Base-by-base conservation (phyloP, 2,329 filamentous ascomycete species). In the Penicillium sp. region DNA sequence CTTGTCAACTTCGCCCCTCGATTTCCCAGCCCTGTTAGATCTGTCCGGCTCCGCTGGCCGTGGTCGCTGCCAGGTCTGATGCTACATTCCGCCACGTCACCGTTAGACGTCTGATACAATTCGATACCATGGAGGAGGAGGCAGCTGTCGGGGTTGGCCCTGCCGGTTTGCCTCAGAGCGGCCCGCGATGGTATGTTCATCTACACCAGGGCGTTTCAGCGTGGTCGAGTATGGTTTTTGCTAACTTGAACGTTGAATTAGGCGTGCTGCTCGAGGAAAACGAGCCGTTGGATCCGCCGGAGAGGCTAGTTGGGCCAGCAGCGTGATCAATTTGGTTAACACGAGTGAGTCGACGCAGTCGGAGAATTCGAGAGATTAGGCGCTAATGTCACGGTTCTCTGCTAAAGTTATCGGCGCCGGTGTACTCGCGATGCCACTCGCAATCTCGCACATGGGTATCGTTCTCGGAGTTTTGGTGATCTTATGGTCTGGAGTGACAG, bases 381-480 rank as follows among this genome's bases (percentile, higher is more conserved):
- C 14, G 22, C 61, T 73, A 35, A 71, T 52, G 6, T 10, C 30
- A 14, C 6, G 13, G 40, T 56, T 10, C n/a, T 33, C 37, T 49
- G n/a, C 25, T 28, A 28, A 71, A 95, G 92, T 99, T 72, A 87
- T 99, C 65, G 95, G 95, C 59, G 94, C 95, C 38, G 95, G 95
- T 57, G 93, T 96, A 1, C 86, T 99, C 45, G 95, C 94, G 52
- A 90, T 97, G 93, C 94, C 94, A n/a, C 89, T 92, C 6, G 94
- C 95, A 48, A 87, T 99, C 78, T 95, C 93, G 14, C 93, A 97
- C 72, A 97, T 98, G 87, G 95, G 95, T 71, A 93, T 99, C 68
- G 81, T 91, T 65, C 84, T 97, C 35, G 95, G 95, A 46, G 84
- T 88, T 37, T 79, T 93, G 58, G 86, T 98, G 46, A 95, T 99